Base-by-base conservation (phyloP, 2,329 filamentous ascomycete genomes). In the Ploettnerulaceae sp. region DNA sequence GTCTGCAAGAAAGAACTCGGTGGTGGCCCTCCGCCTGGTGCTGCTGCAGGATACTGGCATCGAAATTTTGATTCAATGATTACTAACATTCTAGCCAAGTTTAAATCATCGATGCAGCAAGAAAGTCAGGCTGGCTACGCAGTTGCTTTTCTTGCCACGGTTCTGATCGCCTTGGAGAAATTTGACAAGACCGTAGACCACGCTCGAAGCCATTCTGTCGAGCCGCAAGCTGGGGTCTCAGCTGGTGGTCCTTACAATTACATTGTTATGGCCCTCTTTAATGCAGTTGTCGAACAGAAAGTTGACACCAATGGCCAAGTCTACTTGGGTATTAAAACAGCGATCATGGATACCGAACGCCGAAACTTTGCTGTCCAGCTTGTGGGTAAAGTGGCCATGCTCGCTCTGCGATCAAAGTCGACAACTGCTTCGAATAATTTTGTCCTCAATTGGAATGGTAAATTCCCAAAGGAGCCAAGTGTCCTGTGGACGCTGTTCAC, bases 181-280 rank as follows among this genome's bases (percentile, higher is more conserved):
- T 64, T 62, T 35, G 60, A 64, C 24, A 18, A 48, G 22, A 49
- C 42, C 9, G 15, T 61, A 12, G 38, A 46, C 14, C n/a, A 29
- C 11, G 52, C 54, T 25, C 26, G 35, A 12, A 31, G 14, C 1
- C 24, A 14, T 8, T 12, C 28, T 5, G 18, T 20, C 6, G 38
- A 42, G n/a, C 31, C 33, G 18, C 24, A 25, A 26, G 11, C 25
- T 12, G 15, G 11, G 7, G 25, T 48, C 33, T 9, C 44, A 1
- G 24, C 32, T 9, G 32, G 33, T 9, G 45, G 49, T 17, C 47
- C 57, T 28, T 58, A 57, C 32, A 41, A 45, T 9, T 53, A 51
- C 21, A 52, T 60, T 11, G 45, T 57, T 3, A 39, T 49, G 15
- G 17, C 20, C 12, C 41, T 59, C 7, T 55, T 54, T 18, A 31